A percentile compares a stretch with the other conserved stretches of the same genome.
Conservation (phyloP, 768 basidiomycete genomes). For the Lentinula raphanica region DNA sequence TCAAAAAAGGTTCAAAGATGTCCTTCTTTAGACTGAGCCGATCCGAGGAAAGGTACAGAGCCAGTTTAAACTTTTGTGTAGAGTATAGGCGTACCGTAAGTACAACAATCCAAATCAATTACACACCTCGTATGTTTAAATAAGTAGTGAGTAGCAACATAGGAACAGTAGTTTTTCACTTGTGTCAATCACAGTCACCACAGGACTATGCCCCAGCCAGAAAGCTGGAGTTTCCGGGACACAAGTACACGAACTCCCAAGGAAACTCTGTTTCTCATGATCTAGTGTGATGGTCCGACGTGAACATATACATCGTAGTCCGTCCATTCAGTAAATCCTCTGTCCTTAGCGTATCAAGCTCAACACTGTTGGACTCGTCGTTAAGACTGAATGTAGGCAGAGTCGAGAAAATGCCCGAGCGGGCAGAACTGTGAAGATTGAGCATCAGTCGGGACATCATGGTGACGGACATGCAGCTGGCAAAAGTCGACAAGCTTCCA, state of each 20-base stretch:
- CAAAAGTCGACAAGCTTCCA: conserved; percentile 45
- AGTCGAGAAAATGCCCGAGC: conserved; percentile 23
- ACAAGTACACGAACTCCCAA: not conserved
- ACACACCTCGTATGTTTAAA: too few species aligned
- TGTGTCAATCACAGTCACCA: too few species aligned
- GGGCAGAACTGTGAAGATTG: conserved; percentile 42
- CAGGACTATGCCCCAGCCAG: too few species aligned
- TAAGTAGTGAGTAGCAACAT: too few species aligned
- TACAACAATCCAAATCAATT: too few species aligned
- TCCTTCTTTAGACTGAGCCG: not conserved
- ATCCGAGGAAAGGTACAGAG: not conserved
- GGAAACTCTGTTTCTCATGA: not conserved
- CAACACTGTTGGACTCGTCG: conserved; percentile 10
- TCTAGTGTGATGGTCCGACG: not conserved
- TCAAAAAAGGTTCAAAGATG: not conserved
- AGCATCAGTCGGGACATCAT: conserved; percentile 55
- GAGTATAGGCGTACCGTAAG: too few species aligned
- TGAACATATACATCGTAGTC: not conserved
- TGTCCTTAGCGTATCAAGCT: conserved; percentile 24
- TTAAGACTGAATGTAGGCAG: not conserved
- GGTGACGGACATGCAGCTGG: conserved; percentile 47
- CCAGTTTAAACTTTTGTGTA: not conserved
- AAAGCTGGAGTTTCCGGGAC: too few species aligned
- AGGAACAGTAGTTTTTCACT: too few species aligned
- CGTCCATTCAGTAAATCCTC: not conserved